Base-by-base conservation (phyloP, 257 asterid species). In the Salvia hispanica region DNA sequence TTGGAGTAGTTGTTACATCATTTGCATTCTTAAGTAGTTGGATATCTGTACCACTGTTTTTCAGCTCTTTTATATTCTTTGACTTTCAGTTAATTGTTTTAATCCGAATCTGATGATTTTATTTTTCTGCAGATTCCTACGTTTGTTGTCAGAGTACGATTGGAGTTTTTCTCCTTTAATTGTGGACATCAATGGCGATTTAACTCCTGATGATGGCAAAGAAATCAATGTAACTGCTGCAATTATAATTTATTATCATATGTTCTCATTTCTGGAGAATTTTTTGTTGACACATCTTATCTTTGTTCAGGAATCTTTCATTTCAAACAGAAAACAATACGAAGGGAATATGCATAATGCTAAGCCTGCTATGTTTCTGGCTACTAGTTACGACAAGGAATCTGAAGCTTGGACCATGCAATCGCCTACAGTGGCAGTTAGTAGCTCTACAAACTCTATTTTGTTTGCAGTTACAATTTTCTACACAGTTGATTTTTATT, bases 351-450 rank as follows among this genome's bases (percentile, higher is more conserved):
- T 13, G 40, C 90, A 67, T 66, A 76, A 60, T 74, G 78, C 66
- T 52, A 77, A 63, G 67, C 90, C 96, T 58, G 88, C 91, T 43
- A 91, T 94, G 96, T 91, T 78, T 68, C 60, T 91, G 77, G 97
- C 96, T 37, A 87, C 96, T 75, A 63, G 73, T 79, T 94, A 88
- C 77, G 99, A 94, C 81, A 77, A 78, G 72, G 70, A 81, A 70
- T 94, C 99, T 68, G 96, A 87, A 78, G 86, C 96, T 14, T 94
- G 97, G 97, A 94, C 97, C 61, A 53, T 72, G 56, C 81, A 79
- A 40, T 82, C 96, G 44, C 99, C 97, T 12, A 81, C 88, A 13
- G 71, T 80, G 54, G 72, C 80, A 59, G 99, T 94, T 72, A 87
- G 96, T 87, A 44, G 58, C 70, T 77, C 59, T 52, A 39, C 16